phyloP scores from a whole-genome alignment of 441 rosid species.

The Mallotus repandus region DNA sequence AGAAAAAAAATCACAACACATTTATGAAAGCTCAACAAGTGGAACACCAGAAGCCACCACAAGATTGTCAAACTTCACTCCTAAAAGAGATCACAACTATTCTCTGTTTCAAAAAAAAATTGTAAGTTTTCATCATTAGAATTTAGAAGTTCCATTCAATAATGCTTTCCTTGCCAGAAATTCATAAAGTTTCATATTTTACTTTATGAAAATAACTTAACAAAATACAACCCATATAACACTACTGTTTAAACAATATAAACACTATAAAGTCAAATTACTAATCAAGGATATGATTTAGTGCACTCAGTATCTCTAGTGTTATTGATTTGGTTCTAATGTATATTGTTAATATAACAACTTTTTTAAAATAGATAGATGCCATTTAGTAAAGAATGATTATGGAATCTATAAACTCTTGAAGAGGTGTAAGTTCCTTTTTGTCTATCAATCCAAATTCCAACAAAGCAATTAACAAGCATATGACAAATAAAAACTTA shows the following conservation, averaged over 20 bases:
- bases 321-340: constrained; percentile 11
- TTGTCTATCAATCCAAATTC: constrained; percentile 93
- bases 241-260: constrained; percentile 14
- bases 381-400: constrained; percentile 53
- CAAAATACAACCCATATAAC: not conserved
- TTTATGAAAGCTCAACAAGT: no score
- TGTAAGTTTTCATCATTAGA: not conserved
- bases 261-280: not conserved
- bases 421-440: constrained; percentile 97
- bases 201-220: not conserved
- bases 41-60: no score
- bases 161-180: not conserved
- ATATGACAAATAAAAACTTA: not conserved
- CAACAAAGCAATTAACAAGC: constrained; percentile 32
- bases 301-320: not conserved
- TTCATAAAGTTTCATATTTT: not conserved
- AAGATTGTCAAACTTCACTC: no score
- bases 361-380: not conserved
- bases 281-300: constrained; percentile 11
- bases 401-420: constrained; percentile 90
- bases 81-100: no score
- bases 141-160: not conserved
- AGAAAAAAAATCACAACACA: no score
- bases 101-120: not conserved
- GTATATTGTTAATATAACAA: constrained; percentile 9